These are phyloP conservation scores for Cyclotella sp. DNA, from an alignment of 108 stramenopile species.

Conservation along the genomic window DNA sequence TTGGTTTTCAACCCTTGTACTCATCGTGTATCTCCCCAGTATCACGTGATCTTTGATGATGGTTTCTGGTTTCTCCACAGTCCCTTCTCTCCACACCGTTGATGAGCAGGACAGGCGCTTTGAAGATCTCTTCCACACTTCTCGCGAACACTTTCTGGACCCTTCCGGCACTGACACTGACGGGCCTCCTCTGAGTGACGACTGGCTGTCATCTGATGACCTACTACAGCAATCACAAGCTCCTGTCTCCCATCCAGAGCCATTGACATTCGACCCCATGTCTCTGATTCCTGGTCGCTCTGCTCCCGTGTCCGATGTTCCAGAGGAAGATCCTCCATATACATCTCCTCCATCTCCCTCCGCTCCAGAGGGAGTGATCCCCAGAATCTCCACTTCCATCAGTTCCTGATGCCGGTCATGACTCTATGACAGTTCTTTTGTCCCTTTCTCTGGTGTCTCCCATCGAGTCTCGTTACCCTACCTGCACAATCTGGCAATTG, in stretches of 20 bases:
- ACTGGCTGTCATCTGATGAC: neutral
- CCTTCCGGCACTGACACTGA: neutral
- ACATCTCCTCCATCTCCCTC: neutral
- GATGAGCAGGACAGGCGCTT: neutral
- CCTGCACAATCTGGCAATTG: neutral
- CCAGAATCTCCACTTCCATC: neutral
- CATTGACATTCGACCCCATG: neutral
- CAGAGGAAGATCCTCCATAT: neutral
- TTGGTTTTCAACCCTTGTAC: constrained; percentile 42
- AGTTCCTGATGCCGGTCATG: neutral
- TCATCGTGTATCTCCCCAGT: constrained; percentile 54
- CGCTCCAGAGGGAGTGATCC: neutral
- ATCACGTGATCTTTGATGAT: constrained; percentile 60
- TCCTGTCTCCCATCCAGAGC: neutral
- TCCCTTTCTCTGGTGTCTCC: neutral
- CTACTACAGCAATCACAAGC: neutral
- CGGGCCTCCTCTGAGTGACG: neutral
- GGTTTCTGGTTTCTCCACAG: constrained; percentile 47
- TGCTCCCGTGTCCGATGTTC: neutral
- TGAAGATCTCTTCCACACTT: neutral
- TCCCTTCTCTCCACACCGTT: constrained; percentile 3
- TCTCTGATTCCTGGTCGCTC: neutral
- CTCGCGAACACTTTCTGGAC: neutral
- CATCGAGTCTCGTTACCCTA: neutral
- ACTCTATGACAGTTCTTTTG: neutral